Percentiles rank a stretch among this genome's conserved stretches.
Evolutionary conservation across 2,329 filamentous ascomycete species (phyloP).

Genomic region (Colletotrichum tamarilloi): DNA sequence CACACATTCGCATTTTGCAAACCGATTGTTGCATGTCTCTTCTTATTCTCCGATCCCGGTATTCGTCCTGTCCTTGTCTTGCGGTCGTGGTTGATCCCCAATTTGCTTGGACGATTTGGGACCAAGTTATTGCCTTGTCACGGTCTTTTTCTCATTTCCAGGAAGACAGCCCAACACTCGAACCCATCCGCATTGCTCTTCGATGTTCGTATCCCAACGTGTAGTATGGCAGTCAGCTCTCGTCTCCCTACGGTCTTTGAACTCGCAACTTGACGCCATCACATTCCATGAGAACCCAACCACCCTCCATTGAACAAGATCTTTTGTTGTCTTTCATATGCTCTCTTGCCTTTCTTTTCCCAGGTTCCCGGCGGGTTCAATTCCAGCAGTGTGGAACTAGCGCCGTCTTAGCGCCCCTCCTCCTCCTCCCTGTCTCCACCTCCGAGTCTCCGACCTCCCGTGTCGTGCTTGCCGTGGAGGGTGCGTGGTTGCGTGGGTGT

Average conservation of each 20-base stretch:
- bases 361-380: neutral
- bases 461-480: too few species aligned
- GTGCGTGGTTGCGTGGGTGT: too few species aligned
- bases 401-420: constrained; percentile 2
- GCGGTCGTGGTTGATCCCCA: neutral
- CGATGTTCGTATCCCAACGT: neutral
- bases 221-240: neutral
- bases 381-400: constrained; percentile 30
- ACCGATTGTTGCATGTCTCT: neutral
- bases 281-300: neutral
- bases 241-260: neutral
- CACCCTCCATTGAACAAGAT: neutral
- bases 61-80: neutral
- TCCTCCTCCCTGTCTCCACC: too few species aligned
- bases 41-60: neutral
- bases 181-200: neutral
- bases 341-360: neutral
- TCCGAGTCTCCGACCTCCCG: neutral
- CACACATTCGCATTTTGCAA: neutral
- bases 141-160: neutral
- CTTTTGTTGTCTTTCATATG: neutral
- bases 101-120: neutral
- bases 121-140: neutral
- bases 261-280: neutral
- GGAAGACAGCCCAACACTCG: neutral